Conservation (phyloP, 2,329 filamentous ascomycete genomes). For the Aspergillus sp. region DNA sequence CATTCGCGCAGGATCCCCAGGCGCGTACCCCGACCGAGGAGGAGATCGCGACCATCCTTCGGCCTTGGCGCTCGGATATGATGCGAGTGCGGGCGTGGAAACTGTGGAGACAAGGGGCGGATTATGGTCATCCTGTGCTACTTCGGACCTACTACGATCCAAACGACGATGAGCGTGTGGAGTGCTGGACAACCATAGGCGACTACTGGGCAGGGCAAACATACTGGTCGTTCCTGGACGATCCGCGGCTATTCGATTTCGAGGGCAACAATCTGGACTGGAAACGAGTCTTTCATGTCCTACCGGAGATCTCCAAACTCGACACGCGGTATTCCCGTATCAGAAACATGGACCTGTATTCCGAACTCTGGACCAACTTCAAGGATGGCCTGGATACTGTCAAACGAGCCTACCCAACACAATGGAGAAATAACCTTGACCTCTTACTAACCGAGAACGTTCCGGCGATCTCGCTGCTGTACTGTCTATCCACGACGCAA, state of each 20-base stretch:
- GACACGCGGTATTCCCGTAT: background rate
- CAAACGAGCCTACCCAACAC: no score
- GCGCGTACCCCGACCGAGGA: no score
- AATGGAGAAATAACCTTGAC: no score
- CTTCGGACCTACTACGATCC: constrained; percentile 10
- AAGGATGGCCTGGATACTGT: no score
- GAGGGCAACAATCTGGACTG: background rate
- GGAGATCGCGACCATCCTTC: no score
- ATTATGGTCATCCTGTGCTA: constrained; percentile 3
- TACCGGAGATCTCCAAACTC: constrained; percentile 1
- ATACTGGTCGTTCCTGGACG: constrained; percentile 1
- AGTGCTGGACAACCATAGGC: background rate
- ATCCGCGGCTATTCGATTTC: constrained; percentile 3
- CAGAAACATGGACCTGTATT: background rate
- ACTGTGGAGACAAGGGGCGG: background rate
- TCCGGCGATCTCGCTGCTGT: no score
- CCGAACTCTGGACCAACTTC: no score
- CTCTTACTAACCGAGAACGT: no score
- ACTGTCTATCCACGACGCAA: no score
- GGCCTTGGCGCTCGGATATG: no score
- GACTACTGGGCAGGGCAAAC: background rate
- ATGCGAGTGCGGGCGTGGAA: no score
- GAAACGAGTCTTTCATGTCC: constrained; percentile 5
- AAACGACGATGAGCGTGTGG: constrained; percentile 2
- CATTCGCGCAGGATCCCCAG: no score